These are phyloP conservation scores for Cyberlindnera veronae DNA, from an alignment of 805 yeast genomes.

Conservation along the genomic window DNA sequence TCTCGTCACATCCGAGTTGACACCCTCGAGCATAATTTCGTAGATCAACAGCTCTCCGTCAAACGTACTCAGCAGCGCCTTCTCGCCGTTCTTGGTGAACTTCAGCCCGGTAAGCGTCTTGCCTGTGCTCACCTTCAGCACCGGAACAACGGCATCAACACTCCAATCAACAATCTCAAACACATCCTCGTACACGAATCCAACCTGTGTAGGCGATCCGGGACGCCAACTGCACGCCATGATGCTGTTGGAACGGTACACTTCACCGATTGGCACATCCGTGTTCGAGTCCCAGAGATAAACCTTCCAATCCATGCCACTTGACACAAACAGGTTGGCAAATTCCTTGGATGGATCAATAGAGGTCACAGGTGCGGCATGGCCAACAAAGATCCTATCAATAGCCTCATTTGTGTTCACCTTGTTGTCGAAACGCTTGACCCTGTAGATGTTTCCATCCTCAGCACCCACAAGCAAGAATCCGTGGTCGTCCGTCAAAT, in stretches of 20 bases:
- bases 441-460: slow-evolving; percentile 32
- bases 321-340: slow-evolving; percentile 24
- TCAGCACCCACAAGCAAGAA: slow-evolving; percentile 30
- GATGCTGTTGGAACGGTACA: slow-evolving; percentile 27
- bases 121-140: slow-evolving; percentile 14
- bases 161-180: slow-evolving; percentile 32
- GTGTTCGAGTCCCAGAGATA: slow-evolving; percentile 26
- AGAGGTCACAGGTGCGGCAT: slow-evolving; percentile 27
- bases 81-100: slow-evolving; percentile 20
- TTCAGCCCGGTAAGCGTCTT: slow-evolving; percentile 13
- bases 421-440: slow-evolving; percentile 26
- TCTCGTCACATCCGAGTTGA: slow-evolving; percentile 15
- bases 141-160: slow-evolving; percentile 26
- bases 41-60: slow-evolving; percentile 18
- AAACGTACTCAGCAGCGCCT: slow-evolving; percentile 15
- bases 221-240: slow-evolving; percentile 30
- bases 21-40: slow-evolving; percentile 15
- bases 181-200: slow-evolving; percentile 27
- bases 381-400: slow-evolving; percentile 24
- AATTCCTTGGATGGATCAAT: slow-evolving; percentile 17
- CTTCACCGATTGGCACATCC: slow-evolving; percentile 20
- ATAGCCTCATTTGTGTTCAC: slow-evolving; percentile 13
- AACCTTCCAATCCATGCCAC: slow-evolving; percentile 33
- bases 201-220: slow-evolving; percentile 27
- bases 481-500: slow-evolving; percentile 20